Base-by-base conservation (phyloP, 1,284 basidiomycete species). In the Kwoniella shivajii region DNA sequence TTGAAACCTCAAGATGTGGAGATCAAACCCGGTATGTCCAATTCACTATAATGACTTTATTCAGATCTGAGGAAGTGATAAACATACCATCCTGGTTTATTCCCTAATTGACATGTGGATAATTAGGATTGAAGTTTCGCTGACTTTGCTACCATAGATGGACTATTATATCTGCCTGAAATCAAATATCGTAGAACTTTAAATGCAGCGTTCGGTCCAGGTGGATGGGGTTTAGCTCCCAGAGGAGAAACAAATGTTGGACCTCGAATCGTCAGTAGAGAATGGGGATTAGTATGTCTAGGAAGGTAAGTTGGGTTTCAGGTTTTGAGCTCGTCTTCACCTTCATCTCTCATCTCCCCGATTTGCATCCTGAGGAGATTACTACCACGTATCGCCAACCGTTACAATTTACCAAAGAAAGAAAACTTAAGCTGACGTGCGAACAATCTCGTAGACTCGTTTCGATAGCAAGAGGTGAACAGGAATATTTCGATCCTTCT, bases 101-200 rank as follows among this genome's bases (percentile, higher is more conserved):
- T n/a, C n/a, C n/a, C n/a, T n/a, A n/a, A n/a, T n/a, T n/a, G n/a
- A n/a, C n/a, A n/a, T n/a, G n/a, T n/a, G n/a, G n/a, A n/a, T n/a
- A n/a, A 22, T 34, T 14, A 27, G 10, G 22, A 39, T 37, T 47
- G 44, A 34, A 36, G 31, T n/a, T n/a, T 36, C 55, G 44, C 9
- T 26, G 16, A 24, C 6, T 24, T n/a, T 26, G 16, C 49, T 20
- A 16, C 51, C 16, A 31, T 67, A 92, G 95, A 98, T 67, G 95
- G 95, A 2, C 82, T 99, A 31, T 81, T 98, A 29, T 99, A 97
- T 79, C 85, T 99, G 10, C 95, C 95, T 24, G 95, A 98, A 76
- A 99, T 98, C 75, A 96, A 98, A 77, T 99, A 98, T 74, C 85
- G 95, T n/a, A 85, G 95, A 14, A 88, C 93, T 36, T 79, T 98